Percentiles rank a stretch among this genome's conserved stretches.
phyloP scores from a whole-genome alignment of 305 asterid genomes.

The Fraxinus angustifolia region DNA sequence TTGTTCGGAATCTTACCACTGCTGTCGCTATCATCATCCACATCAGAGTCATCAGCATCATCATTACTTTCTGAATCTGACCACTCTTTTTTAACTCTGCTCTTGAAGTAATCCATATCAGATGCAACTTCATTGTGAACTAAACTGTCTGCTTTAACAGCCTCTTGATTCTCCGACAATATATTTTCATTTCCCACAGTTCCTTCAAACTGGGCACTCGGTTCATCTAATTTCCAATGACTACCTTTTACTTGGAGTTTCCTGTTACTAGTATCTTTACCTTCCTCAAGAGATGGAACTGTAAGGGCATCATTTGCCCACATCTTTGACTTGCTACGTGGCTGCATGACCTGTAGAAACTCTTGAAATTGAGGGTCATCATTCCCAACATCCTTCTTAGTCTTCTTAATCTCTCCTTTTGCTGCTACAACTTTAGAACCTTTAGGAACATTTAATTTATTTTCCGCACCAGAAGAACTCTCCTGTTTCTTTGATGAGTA shows the following conservation, averaged over 20 bases:
- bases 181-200: conserved; percentile 33
- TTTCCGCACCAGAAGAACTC: conserved; percentile 36
- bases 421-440: conserved; percentile 28
- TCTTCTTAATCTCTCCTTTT: conserved; percentile 43
- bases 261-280: conserved; percentile 29
- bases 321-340: conserved; percentile 70
- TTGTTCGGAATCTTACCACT: conserved; percentile 25
- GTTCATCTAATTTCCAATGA: conserved; percentile 25
- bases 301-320: conserved; percentile 83
- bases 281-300: conserved; percentile 41
- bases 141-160: conserved; percentile 26
- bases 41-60: conserved; percentile 29
- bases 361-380: conserved; percentile 76
- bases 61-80: conserved; percentile 68
- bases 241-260: conserved; percentile 29
- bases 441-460: conserved; percentile 26
- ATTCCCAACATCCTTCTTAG: conserved; percentile 41
- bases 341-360: conserved; percentile 83
- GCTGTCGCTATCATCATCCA: conserved; percentile 25
- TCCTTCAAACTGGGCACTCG: conserved; percentile 28
- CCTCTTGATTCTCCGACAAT: conserved; percentile 30
- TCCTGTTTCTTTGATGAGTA: conserved; percentile 58
- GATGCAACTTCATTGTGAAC: conserved; percentile 50
- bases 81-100: conserved; percentile 67
- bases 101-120: conserved; percentile 74